phyloP scores from a whole-genome alignment of 2,329 filamentous ascomycete species.

The Fusarium mundagurra region DNA sequence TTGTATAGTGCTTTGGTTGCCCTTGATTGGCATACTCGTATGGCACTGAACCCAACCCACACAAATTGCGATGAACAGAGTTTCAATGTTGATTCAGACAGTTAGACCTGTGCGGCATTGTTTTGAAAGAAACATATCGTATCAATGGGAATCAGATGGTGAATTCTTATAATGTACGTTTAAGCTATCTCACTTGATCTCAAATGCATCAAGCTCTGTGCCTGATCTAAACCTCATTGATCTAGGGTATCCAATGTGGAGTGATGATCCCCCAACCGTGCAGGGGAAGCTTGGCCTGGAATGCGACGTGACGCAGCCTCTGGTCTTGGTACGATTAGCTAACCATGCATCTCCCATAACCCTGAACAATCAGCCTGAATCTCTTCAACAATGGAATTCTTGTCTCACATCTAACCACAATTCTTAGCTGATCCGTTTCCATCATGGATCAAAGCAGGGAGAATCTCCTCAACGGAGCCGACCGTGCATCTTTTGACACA shows the following conservation, averaged over 20 bases:
- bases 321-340: constrained; percentile 22
- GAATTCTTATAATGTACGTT: accelerated
- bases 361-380: not conserved
- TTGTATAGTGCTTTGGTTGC: not conserved
- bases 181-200: too few relatives aligned
- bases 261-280: constrained; percentile 10
- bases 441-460: constrained; percentile 47
- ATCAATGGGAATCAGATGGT: not conserved
- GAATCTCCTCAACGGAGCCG: constrained; percentile 42
- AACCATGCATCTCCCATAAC: constrained; percentile 7
- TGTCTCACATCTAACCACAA: constrained; percentile 11
- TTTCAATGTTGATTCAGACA: accelerated
- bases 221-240: not conserved
- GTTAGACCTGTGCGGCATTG: accelerated
- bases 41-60: accelerated
- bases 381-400: not conserved
- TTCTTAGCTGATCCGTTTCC: not conserved
- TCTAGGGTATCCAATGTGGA: constrained; percentile 18
- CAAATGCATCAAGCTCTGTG: not conserved
- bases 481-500: constrained; percentile 35
- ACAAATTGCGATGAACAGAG: accelerated
- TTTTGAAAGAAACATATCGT: not conserved
- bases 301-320: constrained; percentile 30
- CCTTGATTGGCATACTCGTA: not conserved
- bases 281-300: constrained; percentile 17